Percentiles rank a stretch among this genome's conserved stretches.
phyloP scores from a whole-genome alignment of 1,139 yeast genomes.

The Pneumocystis jirovecii region DNA sequence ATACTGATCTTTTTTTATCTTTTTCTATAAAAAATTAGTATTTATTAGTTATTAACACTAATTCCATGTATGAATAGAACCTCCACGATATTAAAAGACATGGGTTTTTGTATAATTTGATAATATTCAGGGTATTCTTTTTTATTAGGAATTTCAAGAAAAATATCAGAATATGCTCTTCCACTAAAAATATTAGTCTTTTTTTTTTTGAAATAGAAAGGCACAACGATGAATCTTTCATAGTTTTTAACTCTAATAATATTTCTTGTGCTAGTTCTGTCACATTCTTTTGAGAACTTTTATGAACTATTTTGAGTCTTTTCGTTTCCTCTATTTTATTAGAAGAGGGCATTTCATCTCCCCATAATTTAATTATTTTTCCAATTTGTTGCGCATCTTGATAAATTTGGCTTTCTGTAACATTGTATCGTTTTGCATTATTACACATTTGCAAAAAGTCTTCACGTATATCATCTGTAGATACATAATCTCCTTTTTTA shows the following conservation, averaged over 20 bases:
- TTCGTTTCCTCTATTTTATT: neutral
- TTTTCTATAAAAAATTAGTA: neutral
- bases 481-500: slow-evolving; percentile 36
- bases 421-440: slow-evolving; percentile 75
- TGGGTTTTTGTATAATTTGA: slow-evolving; percentile 33
- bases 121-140: slow-evolving; percentile 74
- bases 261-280: neutral
- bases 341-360: neutral
- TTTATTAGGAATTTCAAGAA: slow-evolving; percentile 55
- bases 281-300: neutral
- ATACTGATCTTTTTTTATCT: slow-evolving; percentile 11
- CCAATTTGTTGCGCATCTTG: slow-evolving; percentile 59
- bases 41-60: slow-evolving; percentile 19
- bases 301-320: neutral
- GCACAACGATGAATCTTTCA: neutral
- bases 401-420: slow-evolving; percentile 74
- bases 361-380: slow-evolving; percentile 2
- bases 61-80: slow-evolving; percentile 2
- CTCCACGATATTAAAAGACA: slow-evolving; percentile 24
- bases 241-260: neutral
- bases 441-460: slow-evolving; percentile 67
- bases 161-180: slow-evolving; percentile 17
- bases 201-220: neutral
- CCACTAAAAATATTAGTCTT: neutral
- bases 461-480: slow-evolving; percentile 46